Conservation (phyloP, 192 early-diverging fungal species). For the Geosiphon pyriformis region DNA sequence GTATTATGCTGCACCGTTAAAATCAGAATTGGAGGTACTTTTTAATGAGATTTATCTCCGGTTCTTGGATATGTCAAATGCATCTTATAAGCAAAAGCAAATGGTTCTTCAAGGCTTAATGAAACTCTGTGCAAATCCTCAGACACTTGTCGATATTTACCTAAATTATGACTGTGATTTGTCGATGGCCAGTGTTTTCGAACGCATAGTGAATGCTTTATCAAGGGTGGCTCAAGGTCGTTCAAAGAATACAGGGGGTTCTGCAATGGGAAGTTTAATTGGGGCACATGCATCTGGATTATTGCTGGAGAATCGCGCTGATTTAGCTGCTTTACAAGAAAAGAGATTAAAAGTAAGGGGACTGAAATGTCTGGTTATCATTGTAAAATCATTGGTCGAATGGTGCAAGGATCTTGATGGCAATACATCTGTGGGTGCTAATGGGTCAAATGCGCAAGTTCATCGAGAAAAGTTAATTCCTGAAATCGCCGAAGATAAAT, state of each 20-base stretch:
- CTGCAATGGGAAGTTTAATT: slow-evolving; percentile 38
- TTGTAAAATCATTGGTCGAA: slow-evolving; percentile 59
- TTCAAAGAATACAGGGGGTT: slow-evolving; percentile 31
- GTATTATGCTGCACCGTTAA: slow-evolving; percentile 50
- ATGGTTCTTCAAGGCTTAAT: slow-evolving; percentile 70
- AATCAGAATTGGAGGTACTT: slow-evolving; percentile 80
- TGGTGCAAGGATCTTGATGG: slow-evolving; percentile 55
- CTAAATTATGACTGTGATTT: slow-evolving; percentile 91
- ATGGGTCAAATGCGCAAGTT: slow-evolving; percentile 2
- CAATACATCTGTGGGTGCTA: slow-evolving; percentile 23
- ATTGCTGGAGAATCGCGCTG: slow-evolving; percentile 34
- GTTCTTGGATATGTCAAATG: slow-evolving; percentile 71
- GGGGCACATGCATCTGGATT: slow-evolving; percentile 27
- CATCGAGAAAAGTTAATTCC: background rate
- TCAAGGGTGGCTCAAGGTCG: slow-evolving; percentile 42
- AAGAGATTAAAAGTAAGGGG: slow-evolving; percentile 41
- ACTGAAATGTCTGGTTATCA: slow-evolving; percentile 52
- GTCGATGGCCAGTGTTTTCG: slow-evolving; percentile 80
- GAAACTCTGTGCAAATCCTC: slow-evolving; percentile 66
- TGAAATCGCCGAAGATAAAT: slow-evolving; percentile 19
- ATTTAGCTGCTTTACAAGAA: slow-evolving; percentile 37
- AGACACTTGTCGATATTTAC: slow-evolving; percentile 83
- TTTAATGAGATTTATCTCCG: slow-evolving; percentile 86
- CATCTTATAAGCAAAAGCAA: slow-evolving; percentile 61
- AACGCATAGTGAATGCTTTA: slow-evolving; percentile 71